These are phyloP conservation scores for Phalaenopsis hybrid DNA, from an alignment of 116 monocot genomes.

Conservation along the genomic window DNA sequence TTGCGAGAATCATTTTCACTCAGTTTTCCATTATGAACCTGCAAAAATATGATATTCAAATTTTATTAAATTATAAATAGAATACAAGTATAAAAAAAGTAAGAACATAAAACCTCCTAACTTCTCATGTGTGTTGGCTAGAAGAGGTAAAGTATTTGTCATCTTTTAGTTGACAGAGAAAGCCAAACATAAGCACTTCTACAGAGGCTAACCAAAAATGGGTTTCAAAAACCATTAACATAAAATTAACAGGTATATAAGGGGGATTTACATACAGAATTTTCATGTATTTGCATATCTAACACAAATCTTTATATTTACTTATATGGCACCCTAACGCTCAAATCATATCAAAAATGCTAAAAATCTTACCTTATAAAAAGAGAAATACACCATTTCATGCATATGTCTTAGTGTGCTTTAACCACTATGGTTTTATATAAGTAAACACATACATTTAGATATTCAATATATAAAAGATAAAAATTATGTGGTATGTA, in stretches of 20 bases:
- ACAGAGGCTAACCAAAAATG: neutral
- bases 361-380: too few relatives aligned
- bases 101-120: neutral
- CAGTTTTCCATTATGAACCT: slow-evolving; percentile 71
- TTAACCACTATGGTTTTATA: too few relatives aligned
- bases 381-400: too few relatives aligned
- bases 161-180: neutral
- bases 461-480: too few relatives aligned
- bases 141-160: neutral
- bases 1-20: slow-evolving; percentile 65
- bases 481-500: too few relatives aligned
- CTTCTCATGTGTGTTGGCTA: neutral
- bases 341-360: too few relatives aligned
- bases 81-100: neutral
- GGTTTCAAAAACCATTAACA: neutral
- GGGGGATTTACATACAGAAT: too few relatives aligned
- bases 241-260: neutral
- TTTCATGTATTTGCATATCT: too few relatives aligned
- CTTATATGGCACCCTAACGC: too few relatives aligned
- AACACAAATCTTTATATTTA: too few relatives aligned
- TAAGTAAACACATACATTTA: too few relatives aligned
- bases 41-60: slow-evolving; percentile 12
- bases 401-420: too few relatives aligned
- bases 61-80: neutral
- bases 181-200: neutral